Evolutionary conservation across 2,329 filamentous ascomycete genomes (phyloP).

Genomic region (Neonectria sp.): DNA sequence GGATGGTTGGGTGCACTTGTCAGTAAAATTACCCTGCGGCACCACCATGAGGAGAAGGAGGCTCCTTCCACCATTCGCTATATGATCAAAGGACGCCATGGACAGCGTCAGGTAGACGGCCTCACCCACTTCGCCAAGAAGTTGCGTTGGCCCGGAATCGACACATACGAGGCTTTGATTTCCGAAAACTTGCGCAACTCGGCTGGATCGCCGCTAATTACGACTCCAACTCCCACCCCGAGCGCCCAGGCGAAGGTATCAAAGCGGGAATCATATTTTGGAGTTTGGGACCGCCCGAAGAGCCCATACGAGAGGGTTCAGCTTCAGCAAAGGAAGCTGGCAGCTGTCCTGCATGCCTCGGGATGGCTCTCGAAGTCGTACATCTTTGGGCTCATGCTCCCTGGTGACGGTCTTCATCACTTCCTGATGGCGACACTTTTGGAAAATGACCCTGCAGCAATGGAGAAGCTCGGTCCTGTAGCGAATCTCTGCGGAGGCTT

Average conservation of each 20-base stretch:
- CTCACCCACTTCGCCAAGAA: slow-evolving; percentile 75
- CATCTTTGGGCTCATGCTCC: slow-evolving; percentile 75
- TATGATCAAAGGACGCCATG: slow-evolving; percentile 69
- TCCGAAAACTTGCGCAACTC: slow-evolving; percentile 63
- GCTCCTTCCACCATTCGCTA: slow-evolving; percentile 56
- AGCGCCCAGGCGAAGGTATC: slow-evolving; percentile 50
- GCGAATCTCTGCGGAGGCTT: slow-evolving; percentile 77
- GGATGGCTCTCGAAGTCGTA: slow-evolving; percentile 80
- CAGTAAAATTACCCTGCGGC: slow-evolving; percentile 65
- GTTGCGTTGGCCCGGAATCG: slow-evolving; percentile 74
- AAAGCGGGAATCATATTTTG: slow-evolving; percentile 64
- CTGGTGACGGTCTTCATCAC: slow-evolving; percentile 74
- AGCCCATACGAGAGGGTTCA: slow-evolving; percentile 51
- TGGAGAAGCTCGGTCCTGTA: slow-evolving; percentile 71
- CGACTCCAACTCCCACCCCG: slow-evolving; percentile 55
- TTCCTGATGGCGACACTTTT: slow-evolving; percentile 77
- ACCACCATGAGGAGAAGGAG: slow-evolving; percentile 56
- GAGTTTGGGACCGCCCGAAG: slow-evolving; percentile 55
- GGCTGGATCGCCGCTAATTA: slow-evolving; percentile 46
- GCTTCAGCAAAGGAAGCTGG: slow-evolving; percentile 67
- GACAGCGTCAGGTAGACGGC: slow-evolving; percentile 72
- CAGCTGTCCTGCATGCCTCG: slow-evolving; percentile 70
- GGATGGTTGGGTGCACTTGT: slow-evolving; percentile 72
- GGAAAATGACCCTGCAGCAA: slow-evolving; percentile 74
- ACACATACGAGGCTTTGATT: slow-evolving; percentile 64